Conservation (phyloP, 495 filamentous ascomycete species). For the Polyplosphaeria fusca region DNA sequence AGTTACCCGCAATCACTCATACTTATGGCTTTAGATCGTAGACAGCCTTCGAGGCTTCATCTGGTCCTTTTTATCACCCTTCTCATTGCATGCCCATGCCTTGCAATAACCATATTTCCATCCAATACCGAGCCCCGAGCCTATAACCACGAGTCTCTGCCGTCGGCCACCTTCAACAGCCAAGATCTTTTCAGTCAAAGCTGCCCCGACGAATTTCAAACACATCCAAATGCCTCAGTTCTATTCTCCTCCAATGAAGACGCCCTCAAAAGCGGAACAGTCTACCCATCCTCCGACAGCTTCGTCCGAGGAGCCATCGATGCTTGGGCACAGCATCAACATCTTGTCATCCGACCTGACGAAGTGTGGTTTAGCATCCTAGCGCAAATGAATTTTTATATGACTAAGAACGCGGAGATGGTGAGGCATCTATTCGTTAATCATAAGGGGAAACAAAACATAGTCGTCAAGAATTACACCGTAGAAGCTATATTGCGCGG, state of each 20-base stretch:
- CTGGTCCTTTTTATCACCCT: neutral
- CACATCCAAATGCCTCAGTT: neutral
- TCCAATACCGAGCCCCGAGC: constrained; percentile 1
- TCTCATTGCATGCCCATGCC: neutral
- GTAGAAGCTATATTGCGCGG: constrained; percentile 29
- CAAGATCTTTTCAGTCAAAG: constrained; percentile 1
- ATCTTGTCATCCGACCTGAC: constrained; percentile 57
- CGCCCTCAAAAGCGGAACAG: neutral
- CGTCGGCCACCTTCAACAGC: neutral
- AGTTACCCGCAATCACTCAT: too few relatives aligned
- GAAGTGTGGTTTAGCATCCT: constrained; percentile 62
- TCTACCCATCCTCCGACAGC: constrained; percentile 39
- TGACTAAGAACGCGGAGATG: constrained; percentile 50
- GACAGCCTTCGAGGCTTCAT: too few relatives aligned
- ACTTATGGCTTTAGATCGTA: too few relatives aligned
- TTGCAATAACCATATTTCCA: constrained; percentile 3
- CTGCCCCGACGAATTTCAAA: constrained; percentile 4
- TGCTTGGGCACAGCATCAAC: constrained; percentile 55
- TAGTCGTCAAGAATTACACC: constrained; percentile 43
- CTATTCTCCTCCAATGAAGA: neutral
- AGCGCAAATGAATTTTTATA: constrained; percentile 52
- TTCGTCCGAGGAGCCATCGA: constrained; percentile 51
- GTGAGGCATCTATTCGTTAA: constrained; percentile 46
- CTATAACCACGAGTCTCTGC: neutral
- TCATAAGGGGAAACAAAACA: constrained; percentile 46